These are phyloP conservation scores for Ceratocystis lukuohia DNA, from an alignment of 2,329 filamentous ascomycete species.

Conservation along the genomic window DNA sequence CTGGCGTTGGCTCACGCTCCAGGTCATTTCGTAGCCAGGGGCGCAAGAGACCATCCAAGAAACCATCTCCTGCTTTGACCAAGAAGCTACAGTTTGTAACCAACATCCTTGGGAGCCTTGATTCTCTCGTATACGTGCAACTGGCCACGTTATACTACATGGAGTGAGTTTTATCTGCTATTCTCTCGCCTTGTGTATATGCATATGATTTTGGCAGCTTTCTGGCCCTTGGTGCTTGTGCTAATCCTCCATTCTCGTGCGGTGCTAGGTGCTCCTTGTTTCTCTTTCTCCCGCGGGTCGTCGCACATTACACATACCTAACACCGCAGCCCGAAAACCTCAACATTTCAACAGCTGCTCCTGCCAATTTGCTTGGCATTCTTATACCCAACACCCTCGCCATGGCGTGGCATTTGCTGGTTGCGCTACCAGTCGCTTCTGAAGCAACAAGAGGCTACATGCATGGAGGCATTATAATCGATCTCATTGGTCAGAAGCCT, in stretches of 20 bases:
- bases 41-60: constrained; percentile 25
- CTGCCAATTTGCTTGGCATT: constrained; percentile 44
- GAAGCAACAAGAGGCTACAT: constrained; percentile 52
- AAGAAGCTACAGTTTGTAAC: constrained; percentile 49
- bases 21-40: constrained; percentile 25
- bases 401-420: constrained; percentile 45
- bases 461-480: constrained; percentile 53
- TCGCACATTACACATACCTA: constrained; percentile 49
- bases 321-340: constrained; percentile 48
- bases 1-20: constrained; percentile 21
- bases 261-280: constrained; percentile 49
- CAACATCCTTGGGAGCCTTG: constrained; percentile 46
- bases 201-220: too few species aligned
- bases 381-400: constrained; percentile 46
- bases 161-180: constrained; percentile 39
- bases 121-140: constrained; percentile 51
- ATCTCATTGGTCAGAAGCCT: constrained; percentile 54
- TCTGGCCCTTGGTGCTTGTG: background rate
- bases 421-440: constrained; percentile 41
- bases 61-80: constrained; percentile 32
- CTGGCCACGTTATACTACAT: constrained; percentile 55
- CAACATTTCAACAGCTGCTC: constrained; percentile 42
- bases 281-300: constrained; percentile 44
- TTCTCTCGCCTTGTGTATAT: too few species aligned
- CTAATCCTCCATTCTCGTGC: constrained; percentile 16